These are phyloP conservation scores for Halenospora varia DNA, from an alignment of 495 filamentous ascomycete species.

Conservation along the genomic window DNA sequence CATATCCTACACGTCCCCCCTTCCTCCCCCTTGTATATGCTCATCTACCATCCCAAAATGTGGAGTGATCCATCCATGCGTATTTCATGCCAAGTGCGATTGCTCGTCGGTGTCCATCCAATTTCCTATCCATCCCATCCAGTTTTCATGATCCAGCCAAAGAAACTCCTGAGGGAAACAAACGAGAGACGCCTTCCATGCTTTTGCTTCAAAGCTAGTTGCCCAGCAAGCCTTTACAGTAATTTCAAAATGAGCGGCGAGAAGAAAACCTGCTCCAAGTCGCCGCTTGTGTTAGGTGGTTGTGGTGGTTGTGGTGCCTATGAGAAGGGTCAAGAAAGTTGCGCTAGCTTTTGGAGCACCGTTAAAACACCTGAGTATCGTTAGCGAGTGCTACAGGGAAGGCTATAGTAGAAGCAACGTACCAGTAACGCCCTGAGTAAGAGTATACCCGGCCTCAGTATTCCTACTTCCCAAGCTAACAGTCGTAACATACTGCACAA, in stretches of 20 bases:
- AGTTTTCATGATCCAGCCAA: no score
- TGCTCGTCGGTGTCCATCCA: no score
- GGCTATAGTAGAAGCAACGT: constrained; percentile 27
- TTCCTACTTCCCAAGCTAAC: constrained; percentile 80
- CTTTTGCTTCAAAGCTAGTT: no score
- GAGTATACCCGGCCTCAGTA: constrained; percentile 78
- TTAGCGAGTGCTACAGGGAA: constrained; percentile 14
- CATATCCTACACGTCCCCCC: no score
- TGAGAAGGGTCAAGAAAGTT: constrained; percentile 16
- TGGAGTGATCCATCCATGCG: no score
- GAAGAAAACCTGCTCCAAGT: not conserved
- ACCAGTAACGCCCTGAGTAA: constrained; percentile 90
- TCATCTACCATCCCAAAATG: no score
- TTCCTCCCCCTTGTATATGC: no score
- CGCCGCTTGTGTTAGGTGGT: not conserved
- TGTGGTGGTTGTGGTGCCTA: not conserved
- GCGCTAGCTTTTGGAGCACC: constrained; percentile 35
- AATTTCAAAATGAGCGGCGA: not conserved
- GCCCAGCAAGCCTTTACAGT: not conserved
- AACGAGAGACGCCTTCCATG: no score
- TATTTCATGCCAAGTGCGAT: no score
- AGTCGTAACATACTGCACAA: constrained; percentile 67
- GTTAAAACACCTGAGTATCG: constrained; percentile 32
- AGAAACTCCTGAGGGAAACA: no score
- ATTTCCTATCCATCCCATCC: no score